Evolutionary conservation across 2,329 filamentous ascomycete genomes (phyloP).

Genomic region (Elsinoe ampelina): DNA sequence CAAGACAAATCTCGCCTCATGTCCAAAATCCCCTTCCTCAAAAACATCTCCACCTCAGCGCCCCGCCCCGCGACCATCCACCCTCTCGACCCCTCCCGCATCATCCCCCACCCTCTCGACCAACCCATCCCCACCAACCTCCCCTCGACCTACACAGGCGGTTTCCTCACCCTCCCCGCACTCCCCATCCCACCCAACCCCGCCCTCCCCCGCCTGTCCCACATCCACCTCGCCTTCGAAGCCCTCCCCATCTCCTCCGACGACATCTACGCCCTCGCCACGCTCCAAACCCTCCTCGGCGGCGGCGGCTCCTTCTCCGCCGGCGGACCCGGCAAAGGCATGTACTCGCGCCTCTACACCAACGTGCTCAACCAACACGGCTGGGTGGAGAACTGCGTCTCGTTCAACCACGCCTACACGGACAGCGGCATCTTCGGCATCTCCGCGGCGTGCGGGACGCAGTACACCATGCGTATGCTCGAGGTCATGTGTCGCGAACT

Average conservation of each 20-base stretch:
- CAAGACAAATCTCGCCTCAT: slow-evolving; percentile 58
- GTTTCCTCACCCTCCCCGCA: slow-evolving; percentile 75
- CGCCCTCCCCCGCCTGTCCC: slow-evolving; percentile 68
- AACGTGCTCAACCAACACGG: slow-evolving; percentile 96
- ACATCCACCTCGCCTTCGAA: slow-evolving; percentile 95
- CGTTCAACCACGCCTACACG: slow-evolving; percentile 96
- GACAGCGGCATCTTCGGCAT: slow-evolving; percentile 95
- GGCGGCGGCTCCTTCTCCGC: slow-evolving; percentile 95
- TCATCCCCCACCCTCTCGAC: slow-evolving; percentile 36
- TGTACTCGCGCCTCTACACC: slow-evolving; percentile 97
- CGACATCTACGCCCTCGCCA: slow-evolving; percentile 93
- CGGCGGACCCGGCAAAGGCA: slow-evolving; percentile 93
- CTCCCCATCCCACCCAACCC: slow-evolving; percentile 72
- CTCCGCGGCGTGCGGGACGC: slow-evolving; percentile 72
- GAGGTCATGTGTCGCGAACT: slow-evolving; percentile 92
- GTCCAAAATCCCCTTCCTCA: slow-evolving; percentile 81
- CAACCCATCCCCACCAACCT: slow-evolving; percentile 48
- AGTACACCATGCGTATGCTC: slow-evolving; percentile 72
- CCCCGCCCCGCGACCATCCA: slow-evolving; percentile 51
- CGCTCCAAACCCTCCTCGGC: slow-evolving; percentile 87
- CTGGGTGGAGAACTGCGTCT: slow-evolving; percentile 92
- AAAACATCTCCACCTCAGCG: slow-evolving; percentile 72
- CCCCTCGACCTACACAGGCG: slow-evolving; percentile 81
- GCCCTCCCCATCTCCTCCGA: slow-evolving; percentile 80
- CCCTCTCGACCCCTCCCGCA: slow-evolving; percentile 39